A percentile compares a stretch with the other conserved stretches of the same genome.
These are phyloP conservation scores for Ustilago vetiveriae DNA, from an alignment of 1,284 basidiomycete genomes.

Conservation along the genomic window DNA sequence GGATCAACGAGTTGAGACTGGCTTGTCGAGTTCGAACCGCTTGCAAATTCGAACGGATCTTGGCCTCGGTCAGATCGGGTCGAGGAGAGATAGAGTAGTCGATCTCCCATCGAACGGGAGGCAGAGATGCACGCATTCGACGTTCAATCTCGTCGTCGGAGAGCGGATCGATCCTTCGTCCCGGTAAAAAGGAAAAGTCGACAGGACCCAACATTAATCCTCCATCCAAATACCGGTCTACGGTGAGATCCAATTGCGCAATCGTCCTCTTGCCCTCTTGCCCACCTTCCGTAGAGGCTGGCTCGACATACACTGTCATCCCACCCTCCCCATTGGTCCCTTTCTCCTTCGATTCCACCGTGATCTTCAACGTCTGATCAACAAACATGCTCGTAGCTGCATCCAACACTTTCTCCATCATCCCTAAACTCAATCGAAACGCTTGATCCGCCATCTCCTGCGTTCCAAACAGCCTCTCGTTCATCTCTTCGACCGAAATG, in stretches of 20 bases:
- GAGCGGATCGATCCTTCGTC: slow-evolving; percentile 36
- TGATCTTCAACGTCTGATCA: slow-evolving; percentile 51
- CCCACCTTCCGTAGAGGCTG: slow-evolving; percentile 4
- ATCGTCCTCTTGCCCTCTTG: slow-evolving; percentile 16
- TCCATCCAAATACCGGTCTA: slow-evolving; percentile 62
- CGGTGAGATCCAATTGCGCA: slow-evolving; percentile 54
- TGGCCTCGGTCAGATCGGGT: slow-evolving; percentile 39
- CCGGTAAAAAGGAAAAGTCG: slow-evolving; percentile 49
- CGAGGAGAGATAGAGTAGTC: slow-evolving; percentile 59
- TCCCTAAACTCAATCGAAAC: slow-evolving; percentile 78
- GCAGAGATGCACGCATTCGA: slow-evolving; percentile 24
- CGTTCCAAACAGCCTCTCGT: slow-evolving; percentile 79
- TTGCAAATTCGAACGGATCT: slow-evolving; percentile 43
- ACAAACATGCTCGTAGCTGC: slow-evolving; percentile 77
- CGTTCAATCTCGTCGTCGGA: slow-evolving; percentile 53
- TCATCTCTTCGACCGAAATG: slow-evolving; percentile 86
- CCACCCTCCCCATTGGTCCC: slow-evolving; percentile 2
- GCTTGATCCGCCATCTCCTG: slow-evolving; percentile 75
- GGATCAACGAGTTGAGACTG: slow-evolving; percentile 42
- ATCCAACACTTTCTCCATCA: slow-evolving; percentile 78
- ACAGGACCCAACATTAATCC: slow-evolving; percentile 57
- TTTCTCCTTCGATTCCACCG: slow-evolving; percentile 50
- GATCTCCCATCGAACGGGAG: slow-evolving; percentile 49
- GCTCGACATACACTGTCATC: slow-evolving; percentile 59
- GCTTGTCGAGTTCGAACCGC: slow-evolving; percentile 43